phyloP scores from a whole-genome alignment of 352 stramenopile species.

The Globisporangium nodosum region DNA sequence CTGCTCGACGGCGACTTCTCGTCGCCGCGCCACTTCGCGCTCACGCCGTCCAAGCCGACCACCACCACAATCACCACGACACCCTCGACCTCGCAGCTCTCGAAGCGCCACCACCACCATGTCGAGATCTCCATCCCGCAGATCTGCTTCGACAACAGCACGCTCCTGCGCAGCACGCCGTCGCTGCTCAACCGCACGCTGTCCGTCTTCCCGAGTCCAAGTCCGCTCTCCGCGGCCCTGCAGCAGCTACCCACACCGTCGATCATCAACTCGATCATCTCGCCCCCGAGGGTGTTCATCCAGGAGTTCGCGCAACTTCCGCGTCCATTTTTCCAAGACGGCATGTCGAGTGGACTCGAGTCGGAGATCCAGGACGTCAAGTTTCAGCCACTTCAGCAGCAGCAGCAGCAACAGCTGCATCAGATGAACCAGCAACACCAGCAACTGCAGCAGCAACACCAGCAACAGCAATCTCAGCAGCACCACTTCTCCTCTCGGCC shows the following conservation, averaged over 20 bases:
- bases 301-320: slow-evolving; percentile 66
- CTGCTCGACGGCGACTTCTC: slow-evolving; percentile 63
- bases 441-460: neutral
- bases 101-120: slow-evolving; percentile 47
- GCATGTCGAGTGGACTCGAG: slow-evolving; percentile 13
- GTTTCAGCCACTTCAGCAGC: slow-evolving; percentile 7
- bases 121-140: slow-evolving; percentile 65
- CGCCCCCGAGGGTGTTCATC: slow-evolving; percentile 66
- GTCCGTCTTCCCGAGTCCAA: slow-evolving; percentile 30
- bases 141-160: slow-evolving; percentile 66
- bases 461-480: slow-evolving; percentile 14
- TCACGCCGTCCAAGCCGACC: slow-evolving; percentile 39
- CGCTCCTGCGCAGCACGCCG: slow-evolving; percentile 48
- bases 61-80: slow-evolving; percentile 13
- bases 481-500: slow-evolving; percentile 17
- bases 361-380: slow-evolving; percentile 20
- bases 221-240: slow-evolving; percentile 22
- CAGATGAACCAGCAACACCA: slow-evolving; percentile 1
- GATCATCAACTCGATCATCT: slow-evolving; percentile 67
- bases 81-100: slow-evolving; percentile 16
- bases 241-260: slow-evolving; percentile 27
- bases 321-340: slow-evolving; percentile 64
- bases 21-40: slow-evolving; percentile 49
- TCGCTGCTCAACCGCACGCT: slow-evolving; percentile 42
- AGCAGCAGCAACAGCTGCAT: neutral